Percentiles rank a stretch among this genome's conserved stretches.
Evolutionary conservation across 2,329 filamentous ascomycete species (phyloP).

Genomic region (Arthroderma sp.): DNA sequence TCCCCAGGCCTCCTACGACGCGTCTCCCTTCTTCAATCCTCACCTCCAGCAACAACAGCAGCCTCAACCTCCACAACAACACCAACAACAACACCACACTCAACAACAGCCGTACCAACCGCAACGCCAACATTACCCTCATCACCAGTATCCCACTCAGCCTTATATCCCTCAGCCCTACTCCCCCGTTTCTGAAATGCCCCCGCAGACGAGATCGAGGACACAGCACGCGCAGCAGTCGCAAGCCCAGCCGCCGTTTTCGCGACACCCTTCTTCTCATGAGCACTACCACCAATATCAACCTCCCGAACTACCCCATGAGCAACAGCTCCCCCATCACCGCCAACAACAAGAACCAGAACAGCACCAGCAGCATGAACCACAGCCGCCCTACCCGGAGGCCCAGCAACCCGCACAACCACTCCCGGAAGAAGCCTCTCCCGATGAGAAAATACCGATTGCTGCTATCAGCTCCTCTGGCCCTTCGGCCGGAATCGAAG

Average conservation of each 20-base stretch:
- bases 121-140: no score
- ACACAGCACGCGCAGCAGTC: constrained; percentile 16
- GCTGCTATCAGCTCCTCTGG: constrained; percentile 8
- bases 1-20: constrained; percentile 34
- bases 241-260: constrained; percentile 5
- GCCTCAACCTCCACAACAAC: constrained; percentile 7
- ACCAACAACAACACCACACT: constrained; percentile 15
- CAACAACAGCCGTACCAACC: constrained; percentile 7
- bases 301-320: neutral
- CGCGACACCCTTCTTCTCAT: neutral
- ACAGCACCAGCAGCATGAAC: neutral
- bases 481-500: constrained; percentile 48
- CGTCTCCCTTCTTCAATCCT: constrained; percentile 32
- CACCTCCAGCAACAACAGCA: constrained; percentile 18
- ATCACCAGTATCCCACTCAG: constrained; percentile 13
- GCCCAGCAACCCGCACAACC: constrained; percentile 6
- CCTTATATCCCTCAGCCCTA: constrained; percentile 25
- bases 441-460: neutral
- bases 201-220: constrained; percentile 27
- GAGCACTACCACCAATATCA: constrained; percentile 4
- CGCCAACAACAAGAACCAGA: constrained; percentile 6
- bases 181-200: constrained; percentile 24
- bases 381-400: neutral
- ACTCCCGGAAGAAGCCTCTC: constrained; percentile 8
- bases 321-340: constrained; percentile 7